Evolutionary conservation across 495 filamentous ascomycete genomes (phyloP).

Genomic region (Tuber aestivum): DNA sequence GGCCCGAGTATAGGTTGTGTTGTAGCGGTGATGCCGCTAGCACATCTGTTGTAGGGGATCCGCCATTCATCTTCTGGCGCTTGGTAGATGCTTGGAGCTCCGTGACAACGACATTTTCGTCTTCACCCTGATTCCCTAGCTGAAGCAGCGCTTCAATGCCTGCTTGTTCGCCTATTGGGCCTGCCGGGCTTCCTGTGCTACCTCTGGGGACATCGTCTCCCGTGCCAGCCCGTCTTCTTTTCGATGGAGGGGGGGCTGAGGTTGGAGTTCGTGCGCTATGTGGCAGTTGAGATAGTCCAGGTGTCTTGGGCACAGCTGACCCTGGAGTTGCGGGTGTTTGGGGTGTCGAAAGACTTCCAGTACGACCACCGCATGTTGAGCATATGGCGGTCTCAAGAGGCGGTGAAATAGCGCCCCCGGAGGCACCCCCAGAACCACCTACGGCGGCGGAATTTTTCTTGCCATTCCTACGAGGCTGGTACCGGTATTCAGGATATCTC

Average conservation of each 20-base stretch:
- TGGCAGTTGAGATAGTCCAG: slow-evolving; percentile 26
- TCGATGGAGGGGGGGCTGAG: slow-evolving; percentile 23
- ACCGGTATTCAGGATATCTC: slow-evolving; percentile 89
- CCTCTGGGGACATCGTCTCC: slow-evolving; percentile 25
- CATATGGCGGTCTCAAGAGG: slow-evolving; percentile 39
- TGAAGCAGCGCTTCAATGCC: slow-evolving; percentile 42
- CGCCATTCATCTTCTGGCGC: slow-evolving; percentile 34
- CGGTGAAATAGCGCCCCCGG: slow-evolving; percentile 30
- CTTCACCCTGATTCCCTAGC: slow-evolving; percentile 30
- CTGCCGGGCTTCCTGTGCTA: slow-evolving; percentile 16
- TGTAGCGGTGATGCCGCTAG: slow-evolving; percentile 16
- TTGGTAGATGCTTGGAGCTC: slow-evolving; percentile 26
- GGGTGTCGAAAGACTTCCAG: slow-evolving; percentile 36
- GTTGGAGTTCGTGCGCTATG: slow-evolving; percentile 30
- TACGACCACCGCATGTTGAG: slow-evolving; percentile 38
- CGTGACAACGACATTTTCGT: slow-evolving; percentile 23
- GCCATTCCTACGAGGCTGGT: slow-evolving; percentile 77
- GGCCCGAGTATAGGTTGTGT: slow-evolving; percentile 26
- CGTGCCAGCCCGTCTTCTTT: slow-evolving; percentile 30
- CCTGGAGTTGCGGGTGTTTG: slow-evolving; percentile 36
- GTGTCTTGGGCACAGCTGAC: slow-evolving; percentile 34
- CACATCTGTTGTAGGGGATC: slow-evolving; percentile 20
- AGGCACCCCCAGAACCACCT: slow-evolving; percentile 9
- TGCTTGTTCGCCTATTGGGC: slow-evolving; percentile 23
- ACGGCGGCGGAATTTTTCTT: slow-evolving; percentile 43